Conservation (phyloP, 768 basidiomycete genomes). For the Boletus reticuloceps region DNA sequence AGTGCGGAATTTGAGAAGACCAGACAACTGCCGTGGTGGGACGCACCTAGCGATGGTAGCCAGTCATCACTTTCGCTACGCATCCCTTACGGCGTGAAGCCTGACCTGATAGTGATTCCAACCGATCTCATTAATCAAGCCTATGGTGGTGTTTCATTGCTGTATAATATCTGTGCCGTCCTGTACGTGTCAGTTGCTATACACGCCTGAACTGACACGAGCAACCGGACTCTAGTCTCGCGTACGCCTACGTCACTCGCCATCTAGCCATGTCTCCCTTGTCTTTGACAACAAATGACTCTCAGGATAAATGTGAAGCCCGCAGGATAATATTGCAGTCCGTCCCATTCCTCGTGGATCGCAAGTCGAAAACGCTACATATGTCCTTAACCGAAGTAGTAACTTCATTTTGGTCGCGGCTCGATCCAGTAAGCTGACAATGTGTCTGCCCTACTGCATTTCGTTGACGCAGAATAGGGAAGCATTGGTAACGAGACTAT, state of each 20-base stretch:
- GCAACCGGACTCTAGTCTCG: constrained; percentile 43
- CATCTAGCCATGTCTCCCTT: constrained; percentile 60
- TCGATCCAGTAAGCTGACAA: constrained; percentile 36
- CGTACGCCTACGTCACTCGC: constrained; percentile 67
- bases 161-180: constrained; percentile 69
- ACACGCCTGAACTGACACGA: background rate
- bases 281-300: constrained; percentile 37
- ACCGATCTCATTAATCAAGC: constrained; percentile 39
- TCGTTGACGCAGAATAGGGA: constrained; percentile 28
- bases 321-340: constrained; percentile 47
- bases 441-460: background rate
- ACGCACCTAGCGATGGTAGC: constrained; percentile 24
- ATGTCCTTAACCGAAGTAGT: constrained; percentile 48
- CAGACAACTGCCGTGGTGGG: constrained; percentile 75
- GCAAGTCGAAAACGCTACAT: constrained; percentile 54
- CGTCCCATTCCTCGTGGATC: constrained; percentile 64
- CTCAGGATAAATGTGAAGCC: constrained; percentile 47
- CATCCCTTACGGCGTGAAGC: constrained; percentile 36
- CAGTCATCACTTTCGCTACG: background rate
- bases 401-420: constrained; percentile 66
- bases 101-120: constrained; percentile 47
- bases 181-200: constrained; percentile 45
- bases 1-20: constrained; percentile 52
- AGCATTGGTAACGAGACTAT: constrained; percentile 42
- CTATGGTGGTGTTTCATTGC: constrained; percentile 40